Base-by-base conservation (phyloP, 2,329 filamentous ascomycete genomes). In the Venturia oleaginea region DNA sequence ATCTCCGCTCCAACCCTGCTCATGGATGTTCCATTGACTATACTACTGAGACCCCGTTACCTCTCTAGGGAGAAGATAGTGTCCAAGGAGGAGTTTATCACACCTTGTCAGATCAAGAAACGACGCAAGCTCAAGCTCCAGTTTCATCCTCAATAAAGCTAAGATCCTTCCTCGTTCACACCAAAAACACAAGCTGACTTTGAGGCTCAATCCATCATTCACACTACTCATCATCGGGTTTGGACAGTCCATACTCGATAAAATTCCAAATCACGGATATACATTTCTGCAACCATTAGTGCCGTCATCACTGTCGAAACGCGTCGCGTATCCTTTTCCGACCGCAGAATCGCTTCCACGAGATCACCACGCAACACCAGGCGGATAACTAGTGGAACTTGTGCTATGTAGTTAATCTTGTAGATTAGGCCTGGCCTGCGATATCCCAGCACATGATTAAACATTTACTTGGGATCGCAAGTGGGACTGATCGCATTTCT, bases 401-500 rank as follows among this genome's bases (percentile, higher is more conserved):
- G 11, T 7, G 22, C 43, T 24, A 11, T 11, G 8, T 11, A n/a
- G n/a, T 24, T 48, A 11, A 48, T 24, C 74, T 61, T 71, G 69
- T 1, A 74, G 74, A 61, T 72, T 72, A 2, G 73, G 73, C 59
- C 69, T 72, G 17, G 72, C 71, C 32, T 74, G 72, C 64, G 72
- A 74, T 65, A 73, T 74, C 30, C 72, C 72, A 43, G 67, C 70
- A 1, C 84, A 86, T 73, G 85, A 83, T 71, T 87, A 87, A 69
- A 84, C 85, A 69, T 86, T 84, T 69, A 82, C 83, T 2, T 86
- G 82, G 80, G 78, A 81, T 64, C 82, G 81, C 2, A 87, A 86
- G 70, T 80, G 79, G 7, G 77, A 79, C 46, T 88, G 85, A 84
- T 78, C 79, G 22, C 79, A 80, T 64, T 84, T 86, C 70, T 86